Conservation (phyloP, 495 filamentous ascomycete genomes). For the Geoglossum glabrum region DNA sequence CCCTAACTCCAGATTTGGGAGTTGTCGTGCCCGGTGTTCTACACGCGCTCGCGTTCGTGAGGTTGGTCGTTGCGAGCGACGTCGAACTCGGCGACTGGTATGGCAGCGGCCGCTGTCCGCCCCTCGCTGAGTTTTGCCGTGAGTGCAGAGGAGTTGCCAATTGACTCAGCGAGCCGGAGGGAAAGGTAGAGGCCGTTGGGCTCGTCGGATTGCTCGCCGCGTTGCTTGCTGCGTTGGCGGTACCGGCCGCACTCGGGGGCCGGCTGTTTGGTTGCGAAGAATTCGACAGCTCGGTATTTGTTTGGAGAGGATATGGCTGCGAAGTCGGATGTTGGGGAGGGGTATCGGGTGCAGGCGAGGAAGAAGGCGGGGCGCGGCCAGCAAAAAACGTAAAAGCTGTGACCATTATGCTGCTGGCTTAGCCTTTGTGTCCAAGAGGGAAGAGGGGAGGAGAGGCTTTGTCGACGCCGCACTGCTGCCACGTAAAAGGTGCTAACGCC, state of each 20-base stretch:
- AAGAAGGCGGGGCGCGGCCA: constrained; percentile 1
- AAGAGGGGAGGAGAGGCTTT: neutral
- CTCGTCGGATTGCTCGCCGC: neutral
- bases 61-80: neutral
- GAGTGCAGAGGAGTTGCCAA: constrained; percentile 2
- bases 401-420: neutral
- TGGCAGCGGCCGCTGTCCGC: neutral
- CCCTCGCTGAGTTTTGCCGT: neutral
- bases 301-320: neutral
- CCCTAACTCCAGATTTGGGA: neutral
- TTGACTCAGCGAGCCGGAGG: neutral
- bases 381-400: neutral
- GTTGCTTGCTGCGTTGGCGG: neutral
- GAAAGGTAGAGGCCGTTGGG: neutral
- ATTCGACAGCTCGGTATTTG: neutral
- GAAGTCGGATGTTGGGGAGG: constrained; percentile 2
- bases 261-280: neutral
- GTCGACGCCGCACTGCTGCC: neutral
- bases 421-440: neutral
- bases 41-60: constrained; percentile 1
- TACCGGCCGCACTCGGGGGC: neutral
- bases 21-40: neutral
- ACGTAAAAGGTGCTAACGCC: neutral
- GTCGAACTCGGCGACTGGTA: neutral
- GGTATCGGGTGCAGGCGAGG: constrained; percentile 2